These are phyloP conservation scores for Geranium incanum DNA, from an alignment of 441 rosid genomes.

Conservation along the genomic window DNA sequence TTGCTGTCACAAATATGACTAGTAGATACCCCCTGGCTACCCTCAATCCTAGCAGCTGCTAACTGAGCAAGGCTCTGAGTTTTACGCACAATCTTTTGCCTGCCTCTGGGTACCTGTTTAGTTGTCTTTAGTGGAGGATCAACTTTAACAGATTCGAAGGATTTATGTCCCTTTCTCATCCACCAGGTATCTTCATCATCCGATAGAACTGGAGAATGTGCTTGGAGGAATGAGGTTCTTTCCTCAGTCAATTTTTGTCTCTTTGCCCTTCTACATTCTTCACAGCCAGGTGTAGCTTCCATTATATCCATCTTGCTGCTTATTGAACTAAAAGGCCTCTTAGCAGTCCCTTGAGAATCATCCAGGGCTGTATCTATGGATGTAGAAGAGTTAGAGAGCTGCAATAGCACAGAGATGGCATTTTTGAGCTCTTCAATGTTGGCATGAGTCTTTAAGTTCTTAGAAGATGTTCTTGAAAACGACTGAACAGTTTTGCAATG, in stretches of 20 bases:
- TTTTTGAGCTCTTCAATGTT: slow-evolving; percentile 58
- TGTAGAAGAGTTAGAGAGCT: slow-evolving; percentile 49
- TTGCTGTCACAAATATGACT: slow-evolving; percentile 91
- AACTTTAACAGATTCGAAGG: slow-evolving; percentile 48
- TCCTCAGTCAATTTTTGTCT: slow-evolving; percentile 69
- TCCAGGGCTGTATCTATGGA: slow-evolving; percentile 43
- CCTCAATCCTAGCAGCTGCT: slow-evolving; percentile 93
- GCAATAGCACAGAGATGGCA: slow-evolving; percentile 65
- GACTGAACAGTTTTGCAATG: slow-evolving; percentile 40
- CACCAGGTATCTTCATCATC: slow-evolving; percentile 98
- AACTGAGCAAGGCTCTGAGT: slow-evolving; percentile 87
- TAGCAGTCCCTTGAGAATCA: slow-evolving; percentile 67
- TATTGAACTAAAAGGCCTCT: slow-evolving; percentile 50
- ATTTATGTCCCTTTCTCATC: slow-evolving; percentile 67
- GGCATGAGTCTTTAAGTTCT: slow-evolving; percentile 39
- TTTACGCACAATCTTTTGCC: slow-evolving; percentile 83
- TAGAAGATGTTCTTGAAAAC: slow-evolving; percentile 30
- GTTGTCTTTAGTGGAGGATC: slow-evolving; percentile 58
- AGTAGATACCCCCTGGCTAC: slow-evolving; percentile 98
- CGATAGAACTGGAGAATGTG: slow-evolving; percentile 61
- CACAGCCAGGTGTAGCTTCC: slow-evolving; percentile 79
- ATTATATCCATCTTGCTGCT: slow-evolving; percentile 47
- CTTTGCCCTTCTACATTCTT: slow-evolving; percentile 82
- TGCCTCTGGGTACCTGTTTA: slow-evolving; percentile 72
- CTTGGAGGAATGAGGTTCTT: slow-evolving; percentile 54